Evolutionary conservation across 306 rosid species (phyloP), one percentile per base, ranked within the genome.

Genomic region (Crotalaria pallida): DNA sequence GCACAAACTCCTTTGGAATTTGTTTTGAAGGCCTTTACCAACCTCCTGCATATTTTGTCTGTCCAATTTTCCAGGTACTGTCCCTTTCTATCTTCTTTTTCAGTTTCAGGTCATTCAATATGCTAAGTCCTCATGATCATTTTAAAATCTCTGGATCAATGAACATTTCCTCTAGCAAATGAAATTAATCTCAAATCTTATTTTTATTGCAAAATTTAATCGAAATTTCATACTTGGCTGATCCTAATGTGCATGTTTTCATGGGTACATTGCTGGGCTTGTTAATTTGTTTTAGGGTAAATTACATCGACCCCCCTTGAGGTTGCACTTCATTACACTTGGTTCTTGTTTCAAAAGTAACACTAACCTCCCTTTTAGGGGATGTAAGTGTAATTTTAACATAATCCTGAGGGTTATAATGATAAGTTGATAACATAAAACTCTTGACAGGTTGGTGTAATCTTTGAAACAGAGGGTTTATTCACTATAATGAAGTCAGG

Each of bases 21-120:
- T 81, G 86, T 74, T 84, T 88, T 65, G 84, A 79, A 49, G 91
- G 81, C 48, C 88, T 81, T 62, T 78, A 44, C 23, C 92, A 88
- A 58, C 92, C 95, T 52, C 97, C 99, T 44, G 6, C 95, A 6
- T 91, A 86, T 77, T 88, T 88, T 67, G 81, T 87, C 11, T 94
- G 97, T 64, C 99, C 99, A 72, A 88, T 94, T 75, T 88, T 83
- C 79, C 99, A 87, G 95, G 99, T 91, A 85, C 60, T 64, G 41
- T 7, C 10, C n/a, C 27, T 50, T 13, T 31, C 57, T 55, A 48
- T 62, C 48, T 36, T 23, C 23, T 3, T 44, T 47, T 33, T 7
- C 19, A 24, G 52, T 43, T 53, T 71, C 22, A 21, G 15, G 4
- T 63, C 55, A 57, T 44, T 2, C 19, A 53, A 71, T 36, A 71